phyloP scores from a whole-genome alignment of 176 grass and related monocot genomes.

The Bromus sterilis region DNA sequence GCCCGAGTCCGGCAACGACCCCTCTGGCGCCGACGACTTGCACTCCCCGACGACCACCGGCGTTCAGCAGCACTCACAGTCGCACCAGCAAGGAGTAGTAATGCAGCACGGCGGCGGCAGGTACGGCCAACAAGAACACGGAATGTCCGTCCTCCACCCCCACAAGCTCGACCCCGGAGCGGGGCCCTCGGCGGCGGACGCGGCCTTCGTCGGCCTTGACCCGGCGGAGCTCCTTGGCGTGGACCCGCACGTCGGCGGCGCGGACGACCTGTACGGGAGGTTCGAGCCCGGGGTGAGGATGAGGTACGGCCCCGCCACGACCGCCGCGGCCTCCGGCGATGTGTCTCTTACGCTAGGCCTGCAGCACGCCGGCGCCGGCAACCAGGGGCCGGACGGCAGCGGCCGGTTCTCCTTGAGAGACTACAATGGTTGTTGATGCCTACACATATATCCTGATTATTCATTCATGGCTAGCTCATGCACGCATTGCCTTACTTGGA shows the following conservation, averaged over 20 bases:
- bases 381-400: conserved; percentile 47
- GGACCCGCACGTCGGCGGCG: conserved; percentile 29
- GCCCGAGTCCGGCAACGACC: conserved; percentile 27
- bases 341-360: conserved; percentile 92
- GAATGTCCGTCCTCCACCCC: conserved; percentile 17
- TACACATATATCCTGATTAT: conserved; percentile 23
- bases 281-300: conserved; percentile 44
- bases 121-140: conserved; percentile 30
- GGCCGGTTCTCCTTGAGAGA: conserved; percentile 83
- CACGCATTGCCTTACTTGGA: conserved; percentile 28
- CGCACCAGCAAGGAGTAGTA: background rate
- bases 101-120: conserved; percentile 3
- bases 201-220: conserved; percentile 43
- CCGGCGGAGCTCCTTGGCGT: conserved; percentile 54
- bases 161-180: conserved; percentile 50
- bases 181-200: conserved; percentile 24
- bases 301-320: conserved; percentile 44
- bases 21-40: conserved; percentile 32
- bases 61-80: conserved; percentile 21
- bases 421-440: conserved; percentile 62
- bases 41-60: conserved; percentile 38
- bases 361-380: conserved; percentile 66
- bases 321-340: conserved; percentile 43
- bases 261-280: conserved; percentile 66
- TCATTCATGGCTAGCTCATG: conserved; percentile 36